These are phyloP conservation scores for Penicillium decumbens DNA, from an alignment of 2,329 filamentous ascomycete species.

Conservation along the genomic window DNA sequence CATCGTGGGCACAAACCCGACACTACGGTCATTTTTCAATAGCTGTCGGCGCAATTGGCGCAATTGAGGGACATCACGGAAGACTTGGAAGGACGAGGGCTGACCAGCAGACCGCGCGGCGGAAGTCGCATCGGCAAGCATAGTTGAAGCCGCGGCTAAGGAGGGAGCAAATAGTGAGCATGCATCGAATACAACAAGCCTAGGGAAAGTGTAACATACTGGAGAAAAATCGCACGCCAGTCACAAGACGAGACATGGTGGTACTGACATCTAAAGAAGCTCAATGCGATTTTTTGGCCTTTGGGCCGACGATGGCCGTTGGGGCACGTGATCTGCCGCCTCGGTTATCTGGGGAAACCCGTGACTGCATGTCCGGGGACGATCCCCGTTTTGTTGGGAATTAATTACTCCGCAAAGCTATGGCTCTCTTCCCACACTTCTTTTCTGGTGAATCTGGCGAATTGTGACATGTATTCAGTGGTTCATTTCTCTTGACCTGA, in stretches of 20 bases:
- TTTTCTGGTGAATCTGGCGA: slow-evolving; percentile 1
- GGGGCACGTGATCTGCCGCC: slow-evolving; percentile 21
- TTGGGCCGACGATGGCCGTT: neutral
- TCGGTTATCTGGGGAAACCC: slow-evolving; percentile 29
- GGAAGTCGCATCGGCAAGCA: slow-evolving; percentile 21
- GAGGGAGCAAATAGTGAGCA: slow-evolving; percentile 10
- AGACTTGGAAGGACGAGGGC: slow-evolving; percentile 48
- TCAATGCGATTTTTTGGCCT: neutral
- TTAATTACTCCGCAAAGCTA: slow-evolving; percentile 9
- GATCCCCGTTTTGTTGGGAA: slow-evolving; percentile 26
- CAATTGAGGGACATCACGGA: slow-evolving; percentile 69
- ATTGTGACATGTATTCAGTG: slow-evolving; percentile 2
- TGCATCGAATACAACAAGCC: neutral
- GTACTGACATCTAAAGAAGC: slow-evolving; percentile 6
- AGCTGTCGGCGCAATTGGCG: slow-evolving; percentile 66
- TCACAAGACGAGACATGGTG: slow-evolving; percentile 31
- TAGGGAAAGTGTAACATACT: slow-evolving; percentile 19
- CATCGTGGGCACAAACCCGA: slow-evolving; percentile 95
- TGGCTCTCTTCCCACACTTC: slow-evolving; percentile 12
- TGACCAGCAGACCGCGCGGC: slow-evolving; percentile 17
- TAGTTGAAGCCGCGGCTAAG: slow-evolving; percentile 22
- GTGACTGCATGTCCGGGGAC: slow-evolving; percentile 17
- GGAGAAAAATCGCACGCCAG: slow-evolving; percentile 25
- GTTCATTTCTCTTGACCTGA: slow-evolving; percentile 1
- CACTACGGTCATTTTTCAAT: slow-evolving; percentile 61